Evolutionary conservation across 2,329 filamentous ascomycete species (phyloP).

Genomic region (Chaetomiaceae sp.): DNA sequence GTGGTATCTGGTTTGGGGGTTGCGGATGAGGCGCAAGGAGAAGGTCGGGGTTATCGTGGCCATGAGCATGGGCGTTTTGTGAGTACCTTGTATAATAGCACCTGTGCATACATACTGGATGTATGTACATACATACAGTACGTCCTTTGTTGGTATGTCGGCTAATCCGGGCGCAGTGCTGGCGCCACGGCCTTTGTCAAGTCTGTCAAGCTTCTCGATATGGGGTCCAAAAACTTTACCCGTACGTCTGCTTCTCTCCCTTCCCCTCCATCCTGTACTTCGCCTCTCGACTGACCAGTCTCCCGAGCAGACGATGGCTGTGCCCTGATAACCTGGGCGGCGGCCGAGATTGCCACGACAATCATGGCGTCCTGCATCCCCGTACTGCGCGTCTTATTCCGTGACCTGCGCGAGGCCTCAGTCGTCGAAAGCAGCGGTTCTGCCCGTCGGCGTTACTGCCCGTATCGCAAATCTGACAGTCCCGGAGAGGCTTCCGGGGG

Average conservation of each 20-base stretch:
- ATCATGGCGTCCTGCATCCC: slow-evolving; percentile 26
- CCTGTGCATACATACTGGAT: no score
- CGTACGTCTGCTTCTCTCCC: not conserved
- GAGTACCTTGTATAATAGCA: no score
- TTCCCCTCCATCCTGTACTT: no score
- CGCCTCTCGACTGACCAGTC: no score
- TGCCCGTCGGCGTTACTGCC: not conserved
- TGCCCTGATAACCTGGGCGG: slow-evolving; percentile 18
- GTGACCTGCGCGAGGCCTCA: not conserved
- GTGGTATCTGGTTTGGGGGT: slow-evolving; percentile 30
- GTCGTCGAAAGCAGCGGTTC: not conserved
- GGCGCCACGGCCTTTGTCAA: slow-evolving; percentile 12
- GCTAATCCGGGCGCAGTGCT: not conserved
- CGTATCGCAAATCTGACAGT: not conserved
- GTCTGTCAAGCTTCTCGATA: slow-evolving; percentile 1
- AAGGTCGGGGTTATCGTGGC: slow-evolving; percentile 30
- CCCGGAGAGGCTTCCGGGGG: not conserved
- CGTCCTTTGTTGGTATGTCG: no score
- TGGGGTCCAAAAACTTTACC: slow-evolving; percentile 15
- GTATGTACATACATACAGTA: no score
- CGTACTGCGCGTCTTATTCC: slow-evolving; percentile 15
- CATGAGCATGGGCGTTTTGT: slow-evolving; percentile 34
- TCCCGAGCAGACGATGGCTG: not conserved
- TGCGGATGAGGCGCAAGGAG: slow-evolving; percentile 30
- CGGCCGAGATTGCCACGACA: slow-evolving; percentile 22